Percentiles rank a stretch among this genome's conserved stretches.
These are phyloP conservation scores for Paramecium biaurelia DNA, from an alignment of 73 alveolate genomes.

Conservation along the genomic window DNA sequence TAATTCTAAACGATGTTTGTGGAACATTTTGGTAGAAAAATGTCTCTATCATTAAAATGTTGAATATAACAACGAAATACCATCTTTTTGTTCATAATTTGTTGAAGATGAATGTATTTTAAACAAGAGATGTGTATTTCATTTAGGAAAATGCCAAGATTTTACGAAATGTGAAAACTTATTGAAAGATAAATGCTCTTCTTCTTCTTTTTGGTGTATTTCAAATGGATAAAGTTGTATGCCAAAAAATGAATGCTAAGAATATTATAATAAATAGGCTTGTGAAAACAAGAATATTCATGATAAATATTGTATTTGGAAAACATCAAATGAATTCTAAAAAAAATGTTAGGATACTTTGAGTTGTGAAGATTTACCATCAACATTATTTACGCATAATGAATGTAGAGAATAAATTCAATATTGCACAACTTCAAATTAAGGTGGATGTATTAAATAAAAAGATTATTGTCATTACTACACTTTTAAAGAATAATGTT, in stretches of 20 bases:
- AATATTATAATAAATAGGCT: background rate
- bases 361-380: background rate
- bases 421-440: background rate
- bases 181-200: background rate
- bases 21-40: background rate
- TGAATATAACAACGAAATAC: background rate
- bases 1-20: background rate
- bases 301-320: background rate
- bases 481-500: background rate
- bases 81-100: background rate
- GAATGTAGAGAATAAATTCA: background rate
- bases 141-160: background rate
- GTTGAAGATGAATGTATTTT: background rate
- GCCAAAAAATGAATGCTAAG: background rate
- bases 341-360: background rate
- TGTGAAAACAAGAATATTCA: background rate
- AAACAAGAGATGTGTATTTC: background rate
- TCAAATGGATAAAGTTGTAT: background rate
- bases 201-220: background rate
- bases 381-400: background rate
- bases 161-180: background rate
- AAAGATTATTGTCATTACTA: background rate
- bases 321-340: background rate
- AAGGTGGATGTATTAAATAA: background rate
- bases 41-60: background rate